These are phyloP conservation scores for Tremella mesenterica DNA, from an alignment of 768 basidiomycete genomes.

Conservation along the genomic window DNA sequence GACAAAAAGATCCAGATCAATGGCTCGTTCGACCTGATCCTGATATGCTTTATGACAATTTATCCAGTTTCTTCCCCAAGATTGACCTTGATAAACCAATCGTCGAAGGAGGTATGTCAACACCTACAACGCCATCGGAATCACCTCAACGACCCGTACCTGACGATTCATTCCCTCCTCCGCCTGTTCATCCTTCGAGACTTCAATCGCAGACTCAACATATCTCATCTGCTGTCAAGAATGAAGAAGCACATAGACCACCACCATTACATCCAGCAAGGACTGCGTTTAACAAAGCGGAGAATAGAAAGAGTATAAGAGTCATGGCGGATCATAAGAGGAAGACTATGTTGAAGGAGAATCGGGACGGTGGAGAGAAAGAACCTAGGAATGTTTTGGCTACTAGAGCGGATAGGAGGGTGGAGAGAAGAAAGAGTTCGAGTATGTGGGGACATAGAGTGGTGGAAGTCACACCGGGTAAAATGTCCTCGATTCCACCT, in stretches of 20 bases:
- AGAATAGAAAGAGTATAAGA: conserved; percentile 67
- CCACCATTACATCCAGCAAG: conserved; percentile 13
- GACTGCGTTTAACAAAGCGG: conserved; percentile 34
- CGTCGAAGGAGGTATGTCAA: conserved; percentile 59
- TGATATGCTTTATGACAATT: conserved; percentile 83
- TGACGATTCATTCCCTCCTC: conserved; percentile 2
- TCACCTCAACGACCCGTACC: not conserved
- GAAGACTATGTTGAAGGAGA: conserved; percentile 10
- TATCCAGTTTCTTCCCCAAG: conserved; percentile 91
- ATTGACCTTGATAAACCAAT: conserved; percentile 94
- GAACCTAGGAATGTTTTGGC: not conserved
- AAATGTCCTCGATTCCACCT: conserved; percentile 46
- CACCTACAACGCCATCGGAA: conserved; percentile 29
- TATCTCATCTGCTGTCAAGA: conserved; percentile 5
- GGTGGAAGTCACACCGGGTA: conserved; percentile 81
- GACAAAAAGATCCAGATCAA: conserved; percentile 54
- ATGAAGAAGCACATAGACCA: not conserved
- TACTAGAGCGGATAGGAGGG: conserved; percentile 43
- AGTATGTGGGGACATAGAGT: conserved; percentile 91
- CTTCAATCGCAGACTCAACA: not conserved
- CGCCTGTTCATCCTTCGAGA: conserved; percentile 17
- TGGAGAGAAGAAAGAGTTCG: conserved; percentile 73
- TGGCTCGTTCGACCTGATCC: conserved; percentile 87
- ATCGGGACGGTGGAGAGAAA: not conserved
- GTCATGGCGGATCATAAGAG: conserved; percentile 56